phyloP scores from a whole-genome alignment of 176 grass and related monocot species.

The Otatea glauca region DNA sequence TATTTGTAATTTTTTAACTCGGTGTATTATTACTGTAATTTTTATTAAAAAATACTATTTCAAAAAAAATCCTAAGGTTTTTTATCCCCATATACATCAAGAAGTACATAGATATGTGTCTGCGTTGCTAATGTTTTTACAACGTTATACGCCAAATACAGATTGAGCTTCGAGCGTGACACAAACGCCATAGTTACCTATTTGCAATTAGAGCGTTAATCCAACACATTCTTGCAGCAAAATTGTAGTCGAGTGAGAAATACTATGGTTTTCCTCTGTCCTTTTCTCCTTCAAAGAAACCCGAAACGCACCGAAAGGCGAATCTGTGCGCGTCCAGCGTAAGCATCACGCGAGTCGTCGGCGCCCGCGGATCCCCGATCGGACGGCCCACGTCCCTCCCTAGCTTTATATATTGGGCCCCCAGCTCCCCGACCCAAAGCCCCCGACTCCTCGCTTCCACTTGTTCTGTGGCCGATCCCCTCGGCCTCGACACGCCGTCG shows the following conservation, averaged over 20 bases:
- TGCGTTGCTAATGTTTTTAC: too few species aligned
- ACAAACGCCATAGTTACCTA: too few species aligned
- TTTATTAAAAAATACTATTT: too few species aligned
- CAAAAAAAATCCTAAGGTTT: too few species aligned
- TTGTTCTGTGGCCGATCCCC: conserved; percentile 30
- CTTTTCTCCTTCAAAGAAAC: neutral
- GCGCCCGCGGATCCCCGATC: conserved; percentile 47
- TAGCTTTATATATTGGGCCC: conserved; percentile 34
- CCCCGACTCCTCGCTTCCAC: conserved; percentile 48
- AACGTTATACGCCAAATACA: too few species aligned
- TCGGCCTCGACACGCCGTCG: conserved; percentile 30
- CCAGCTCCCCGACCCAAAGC: conserved; percentile 4
- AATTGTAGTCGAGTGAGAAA: neutral
- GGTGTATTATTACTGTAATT: too few species aligned
- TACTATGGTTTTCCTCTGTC: neutral
- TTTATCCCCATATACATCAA: too few species aligned
- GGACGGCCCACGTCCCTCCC: conserved; percentile 9
- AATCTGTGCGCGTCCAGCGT: conserved; percentile 50
- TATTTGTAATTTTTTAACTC: too few species aligned
- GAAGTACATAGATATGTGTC: too few species aligned
- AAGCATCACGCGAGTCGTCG: conserved; percentile 60
- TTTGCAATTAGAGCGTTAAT: neutral
- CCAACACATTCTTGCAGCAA: neutral
- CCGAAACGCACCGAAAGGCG: too few species aligned
- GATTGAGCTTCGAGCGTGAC: too few species aligned